A percentile compares a stretch with the other conserved stretches of the same genome.
Conservation (phyloP, 768 basidiomycete genomes). For the Xerocomus spinulosus region DNA sequence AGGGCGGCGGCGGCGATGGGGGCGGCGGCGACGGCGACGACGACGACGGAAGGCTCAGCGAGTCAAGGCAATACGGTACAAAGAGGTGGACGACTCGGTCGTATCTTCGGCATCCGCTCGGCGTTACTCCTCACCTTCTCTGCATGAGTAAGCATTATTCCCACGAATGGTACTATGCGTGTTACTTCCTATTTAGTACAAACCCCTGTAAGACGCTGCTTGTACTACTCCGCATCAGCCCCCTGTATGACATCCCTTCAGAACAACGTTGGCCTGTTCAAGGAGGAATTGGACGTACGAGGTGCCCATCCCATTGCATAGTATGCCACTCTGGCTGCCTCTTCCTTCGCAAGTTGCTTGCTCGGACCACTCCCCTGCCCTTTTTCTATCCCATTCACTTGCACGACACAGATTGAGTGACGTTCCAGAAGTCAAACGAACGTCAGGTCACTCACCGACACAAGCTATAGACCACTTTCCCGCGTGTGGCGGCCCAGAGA, state of each 20-base stretch:
- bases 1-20: neutral
- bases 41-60: neutral
- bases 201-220: neutral
- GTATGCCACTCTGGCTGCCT: conserved; percentile 68
- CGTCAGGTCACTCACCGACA: conserved; percentile 49
- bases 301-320: conserved; percentile 72
- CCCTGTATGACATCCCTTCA: conserved; percentile 7
- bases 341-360: conserved; percentile 77
- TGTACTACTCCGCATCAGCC: conserved; percentile 12
- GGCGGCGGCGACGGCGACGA: neutral
- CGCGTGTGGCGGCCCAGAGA: conserved; percentile 64
- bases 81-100: conserved; percentile 13
- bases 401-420: conserved; percentile 1
- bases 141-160: conserved; percentile 25
- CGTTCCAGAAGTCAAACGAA: neutral
- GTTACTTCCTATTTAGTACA: conserved; percentile 19
- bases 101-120: conserved; percentile 27
- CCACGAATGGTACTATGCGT: conserved; percentile 11
- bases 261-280: neutral
- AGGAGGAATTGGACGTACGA: conserved; percentile 25
- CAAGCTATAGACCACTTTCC: conserved; percentile 65
- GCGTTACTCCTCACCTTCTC: conserved; percentile 10
- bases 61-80: conserved; percentile 9
- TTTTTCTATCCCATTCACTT: conserved; percentile 68
- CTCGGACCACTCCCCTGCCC: conserved; percentile 61